A percentile compares a stretch with the other conserved stretches of the same genome.
Evolutionary conservation across 768 basidiomycete species (phyloP).

Genomic region (Macrolepiota dolichaula): DNA sequence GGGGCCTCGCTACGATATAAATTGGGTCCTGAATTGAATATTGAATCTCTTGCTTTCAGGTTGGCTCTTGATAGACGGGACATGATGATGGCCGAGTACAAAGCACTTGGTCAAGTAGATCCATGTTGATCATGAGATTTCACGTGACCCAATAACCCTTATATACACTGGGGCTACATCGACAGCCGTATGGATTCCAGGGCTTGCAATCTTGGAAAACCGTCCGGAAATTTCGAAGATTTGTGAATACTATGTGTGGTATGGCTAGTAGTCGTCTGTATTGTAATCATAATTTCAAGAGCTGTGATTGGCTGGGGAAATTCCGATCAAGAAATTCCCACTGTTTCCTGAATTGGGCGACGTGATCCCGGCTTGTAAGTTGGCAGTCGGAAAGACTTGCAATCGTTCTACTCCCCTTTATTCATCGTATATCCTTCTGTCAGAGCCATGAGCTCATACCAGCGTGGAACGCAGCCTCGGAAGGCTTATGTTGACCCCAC

Average conservation of each 20-base stretch:
- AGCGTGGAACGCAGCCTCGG: slow-evolving; percentile 42
- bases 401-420: not conserved
- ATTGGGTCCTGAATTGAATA: slow-evolving; percentile 67
- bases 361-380: slow-evolving; percentile 11
- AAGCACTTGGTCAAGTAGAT: not conserved
- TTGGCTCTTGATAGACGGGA: slow-evolving; percentile 50
- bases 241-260: not conserved
- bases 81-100: slow-evolving; percentile 25
- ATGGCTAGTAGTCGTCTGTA: not conserved
- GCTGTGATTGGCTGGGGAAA: slow-evolving; percentile 11
- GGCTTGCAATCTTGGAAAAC: not conserved
- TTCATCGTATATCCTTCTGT: slow-evolving; percentile 1
- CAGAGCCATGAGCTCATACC: slow-evolving; percentile 50
- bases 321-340: slow-evolving; percentile 5
- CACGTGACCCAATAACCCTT: not conserved
- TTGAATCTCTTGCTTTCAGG: slow-evolving; percentile 61
- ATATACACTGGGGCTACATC: not conserved
- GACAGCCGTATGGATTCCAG: not conserved
- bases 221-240: not conserved
- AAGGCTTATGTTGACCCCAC: slow-evolving; percentile 61
- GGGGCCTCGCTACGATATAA: slow-evolving; percentile 62
- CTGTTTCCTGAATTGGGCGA: slow-evolving; percentile 10
- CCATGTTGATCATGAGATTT: not conserved
- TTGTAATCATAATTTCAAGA: not conserved
- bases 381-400: not conserved